Evolutionary conservation across 129 eudicot genomes (phyloP), one percentile per base, ranked within the genome.

Genomic region (Artemisia annua): DNA sequence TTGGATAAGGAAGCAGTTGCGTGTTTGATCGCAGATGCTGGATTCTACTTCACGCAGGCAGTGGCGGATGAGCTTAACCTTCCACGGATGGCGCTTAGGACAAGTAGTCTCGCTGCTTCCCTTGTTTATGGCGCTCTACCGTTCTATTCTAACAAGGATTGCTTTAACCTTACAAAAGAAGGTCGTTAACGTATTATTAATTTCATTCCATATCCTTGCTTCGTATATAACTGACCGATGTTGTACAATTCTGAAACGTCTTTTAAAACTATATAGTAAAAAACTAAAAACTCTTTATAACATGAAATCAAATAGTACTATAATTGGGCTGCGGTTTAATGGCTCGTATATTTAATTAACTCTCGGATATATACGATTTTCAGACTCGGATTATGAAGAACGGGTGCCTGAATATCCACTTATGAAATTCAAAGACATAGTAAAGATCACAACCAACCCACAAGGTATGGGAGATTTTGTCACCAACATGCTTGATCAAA

Each of bases 11-110:
- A 73, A 17, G 32, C 46, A 0, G 68, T 83, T 24, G 57, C 82
- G 13, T 90, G 97, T 78, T 12, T 90, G 8, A 83, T 90, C 30
- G 32, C 89, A 2, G 94, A 90, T 82, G 86, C 85, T 55, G 73
- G 5, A 51, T 80, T 63, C 46, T 74, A 74, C 71, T 80, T 80
- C 63, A 46, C 80, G 0, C 84, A 80, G 39, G 77, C 61, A 1
- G 86, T 87, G 16, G 87, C 83, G 1, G 83, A 85, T 5, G 53
- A 63, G 1, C n/a, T 85, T 10, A 72, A 74, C 18, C 53, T 90
- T 4, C 88, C 83, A 1, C 70, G 87, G 67, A 30, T 88, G 28
- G 84, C 66, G 32, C 74, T 88, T n/a, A 30, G 87, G 48, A 75
- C 90, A 48, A 61, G 77, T 59, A 61, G 76, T 64, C 3, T 78